Base-by-base conservation (phyloP, 306 rosid genomes). In the Lathyrus sativus region DNA sequence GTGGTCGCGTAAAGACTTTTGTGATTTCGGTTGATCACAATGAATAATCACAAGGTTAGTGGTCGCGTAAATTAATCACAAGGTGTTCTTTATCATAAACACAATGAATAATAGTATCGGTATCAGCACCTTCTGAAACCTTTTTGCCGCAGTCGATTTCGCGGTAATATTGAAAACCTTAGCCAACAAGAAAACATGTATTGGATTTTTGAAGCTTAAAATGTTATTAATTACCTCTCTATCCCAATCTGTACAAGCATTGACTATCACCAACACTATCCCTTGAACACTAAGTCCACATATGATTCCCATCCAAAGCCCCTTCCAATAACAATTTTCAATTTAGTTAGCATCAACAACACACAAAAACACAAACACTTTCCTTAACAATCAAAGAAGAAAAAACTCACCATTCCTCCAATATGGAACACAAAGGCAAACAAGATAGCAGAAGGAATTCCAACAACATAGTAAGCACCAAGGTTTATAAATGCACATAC, bases 241-340 rank as follows among this genome's bases (percentile, higher is more conserved):
- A 45, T 67, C 45, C 88, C 91, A 83, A 74, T 83, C 73, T 0
- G 86, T 79, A 35, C 72, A 59, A 11, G 76, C 51, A 69, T 80
- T 81, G 31, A 78, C 72, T 4, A 72, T 42, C 39, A 81, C 22
- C 4, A 83, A 84, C 0, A 78, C 84, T 12, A 72, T 71, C 45
- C 78, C 80, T 74, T 83, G 91, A 76, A 86, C 83, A 46, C 57
- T 37, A 42, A 86, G 88, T 60, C 78, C 91, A 79, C 81, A 86
- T 64, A 86, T 81, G 55, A 86, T 83, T 31, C 88, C 91, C 78
- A 81, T 79, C 91, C 91, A 86, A 31, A 83, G 88, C 11, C 88
- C 88, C 89, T 85, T 54, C 33, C 9, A 17, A 28, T 53, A 12
- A 13, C 76, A 60, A 4, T 62, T 35, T 48, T 42, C 19, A 63